Evolutionary conservation across 306 rosid genomes (phyloP).

Genomic region (Quillaja saponaria): DNA sequence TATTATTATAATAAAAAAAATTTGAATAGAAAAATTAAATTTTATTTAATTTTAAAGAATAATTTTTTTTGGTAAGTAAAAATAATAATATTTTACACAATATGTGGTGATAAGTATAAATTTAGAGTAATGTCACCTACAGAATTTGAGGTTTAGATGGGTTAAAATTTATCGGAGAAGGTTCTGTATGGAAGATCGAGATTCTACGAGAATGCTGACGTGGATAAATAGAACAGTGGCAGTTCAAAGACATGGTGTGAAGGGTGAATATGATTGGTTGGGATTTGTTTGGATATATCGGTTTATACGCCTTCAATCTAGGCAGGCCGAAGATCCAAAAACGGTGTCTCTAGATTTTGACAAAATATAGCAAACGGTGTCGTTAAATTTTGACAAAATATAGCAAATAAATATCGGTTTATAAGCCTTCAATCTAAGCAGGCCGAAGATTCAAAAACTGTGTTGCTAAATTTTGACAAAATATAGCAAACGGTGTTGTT

Average conservation of each 20-base stretch:
- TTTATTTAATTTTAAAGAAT: no score
- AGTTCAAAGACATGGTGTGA: constrained; percentile 29
- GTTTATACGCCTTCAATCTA: no score
- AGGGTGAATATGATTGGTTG: constrained; percentile 44
- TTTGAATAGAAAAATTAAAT: no score
- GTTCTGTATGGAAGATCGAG: constrained; percentile 21
- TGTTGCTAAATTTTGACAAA: neutral
- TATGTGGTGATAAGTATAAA: no score
- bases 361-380: neutral
- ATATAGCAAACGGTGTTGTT: neutral
- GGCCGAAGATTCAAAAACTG: neutral
- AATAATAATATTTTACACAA: no score
- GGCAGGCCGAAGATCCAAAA: neutral
- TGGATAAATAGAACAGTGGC: constrained; percentile 52
- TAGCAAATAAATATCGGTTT: no score
- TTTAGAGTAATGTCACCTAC: no score
- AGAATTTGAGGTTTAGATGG: neutral
- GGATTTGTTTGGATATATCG: constrained; percentile 32
- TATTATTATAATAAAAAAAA: no score
- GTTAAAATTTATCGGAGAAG: neutral
- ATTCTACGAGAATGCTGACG: constrained; percentile 43
- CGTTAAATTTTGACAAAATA: no score
- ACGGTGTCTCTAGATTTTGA: neutral
- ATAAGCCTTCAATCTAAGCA: no score
- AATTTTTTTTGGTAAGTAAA: no score